phyloP scores from a whole-genome alignment of 1,139 yeast species.

The Yamadazyma sp. region DNA sequence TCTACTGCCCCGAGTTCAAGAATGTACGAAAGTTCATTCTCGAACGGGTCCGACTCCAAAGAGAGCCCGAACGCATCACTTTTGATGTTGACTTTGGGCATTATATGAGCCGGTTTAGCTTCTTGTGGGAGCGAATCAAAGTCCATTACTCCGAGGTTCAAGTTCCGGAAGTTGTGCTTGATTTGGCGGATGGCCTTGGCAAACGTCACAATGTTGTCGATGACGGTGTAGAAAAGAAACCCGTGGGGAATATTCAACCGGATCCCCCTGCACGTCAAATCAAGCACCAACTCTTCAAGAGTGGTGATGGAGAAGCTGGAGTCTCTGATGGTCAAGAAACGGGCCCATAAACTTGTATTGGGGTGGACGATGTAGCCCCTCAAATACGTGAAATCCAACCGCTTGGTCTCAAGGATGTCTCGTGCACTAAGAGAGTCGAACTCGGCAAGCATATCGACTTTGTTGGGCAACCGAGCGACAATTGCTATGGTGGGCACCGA shows the following conservation, averaged over 20 bases:
- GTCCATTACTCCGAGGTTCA: constrained; percentile 36
- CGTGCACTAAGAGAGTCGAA: constrained; percentile 36
- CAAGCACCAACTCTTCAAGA: constrained; percentile 15
- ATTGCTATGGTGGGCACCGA: constrained; percentile 42
- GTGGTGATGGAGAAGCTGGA: constrained; percentile 20
- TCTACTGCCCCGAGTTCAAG: constrained; percentile 40
- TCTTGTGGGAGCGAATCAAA: constrained; percentile 35
- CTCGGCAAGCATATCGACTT: constrained; percentile 54
- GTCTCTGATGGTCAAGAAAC: constrained; percentile 36
- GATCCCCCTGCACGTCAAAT: constrained; percentile 27
- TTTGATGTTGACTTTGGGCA: constrained; percentile 35
- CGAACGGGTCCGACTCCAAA: constrained; percentile 46
- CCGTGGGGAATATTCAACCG: constrained; percentile 55
- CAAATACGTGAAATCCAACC: constrained; percentile 33
- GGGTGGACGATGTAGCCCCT: constrained; percentile 60
- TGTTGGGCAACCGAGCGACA: constrained; percentile 50
- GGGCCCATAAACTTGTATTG: constrained; percentile 46
- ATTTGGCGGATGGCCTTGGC: constrained; percentile 62
- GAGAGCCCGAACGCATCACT: constrained; percentile 35
- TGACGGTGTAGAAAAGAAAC: constrained; percentile 61
- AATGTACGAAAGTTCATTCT: constrained; percentile 38
- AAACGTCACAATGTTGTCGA: constrained; percentile 64
- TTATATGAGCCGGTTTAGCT: constrained; percentile 27
- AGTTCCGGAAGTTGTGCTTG: constrained; percentile 45
- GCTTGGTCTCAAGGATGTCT: constrained; percentile 29